Evolutionary conservation across 1,139 yeast species (phyloP).

Genomic region (Nematodospora anomalae): DNA sequence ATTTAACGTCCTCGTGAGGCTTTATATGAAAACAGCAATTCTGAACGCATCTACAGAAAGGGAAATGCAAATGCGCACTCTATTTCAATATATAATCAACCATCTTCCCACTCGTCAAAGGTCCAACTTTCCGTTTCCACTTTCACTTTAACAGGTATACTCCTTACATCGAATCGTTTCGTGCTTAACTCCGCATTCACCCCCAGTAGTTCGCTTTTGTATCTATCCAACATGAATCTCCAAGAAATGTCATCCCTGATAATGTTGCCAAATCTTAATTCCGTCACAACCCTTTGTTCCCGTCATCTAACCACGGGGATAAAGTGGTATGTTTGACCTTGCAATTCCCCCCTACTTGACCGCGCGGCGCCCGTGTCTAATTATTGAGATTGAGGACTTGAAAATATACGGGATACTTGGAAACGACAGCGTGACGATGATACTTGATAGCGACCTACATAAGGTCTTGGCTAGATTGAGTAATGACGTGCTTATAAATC

Average conservation of each 20-base stretch:
- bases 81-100: not conserved
- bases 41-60: not conserved
- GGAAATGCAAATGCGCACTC: not conserved
- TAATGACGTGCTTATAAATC: constrained; percentile 4
- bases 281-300: too few relatives aligned
- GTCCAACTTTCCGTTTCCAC: not conserved
- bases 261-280: not conserved
- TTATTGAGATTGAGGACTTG: constrained; percentile 11
- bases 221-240: not conserved
- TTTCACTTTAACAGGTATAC: too few relatives aligned
- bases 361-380: constrained; percentile 6
- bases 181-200: too few relatives aligned
- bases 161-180: too few relatives aligned
- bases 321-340: constrained; percentile 22
- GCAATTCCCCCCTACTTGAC: constrained; percentile 15
- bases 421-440: constrained; percentile 3
- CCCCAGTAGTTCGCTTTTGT: too few relatives aligned
- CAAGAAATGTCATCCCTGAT: not conserved
- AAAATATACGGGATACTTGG: constrained; percentile 6
- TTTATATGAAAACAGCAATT: not conserved
- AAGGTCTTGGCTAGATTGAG: constrained; percentile 2
- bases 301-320: constrained; percentile 10
- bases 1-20: not conserved
- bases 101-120: too few relatives aligned
- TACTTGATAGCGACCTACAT: constrained; percentile 8